Conservation (phyloP, 352 stramenopile genomes). For the Globisporangium canariense region DNA sequence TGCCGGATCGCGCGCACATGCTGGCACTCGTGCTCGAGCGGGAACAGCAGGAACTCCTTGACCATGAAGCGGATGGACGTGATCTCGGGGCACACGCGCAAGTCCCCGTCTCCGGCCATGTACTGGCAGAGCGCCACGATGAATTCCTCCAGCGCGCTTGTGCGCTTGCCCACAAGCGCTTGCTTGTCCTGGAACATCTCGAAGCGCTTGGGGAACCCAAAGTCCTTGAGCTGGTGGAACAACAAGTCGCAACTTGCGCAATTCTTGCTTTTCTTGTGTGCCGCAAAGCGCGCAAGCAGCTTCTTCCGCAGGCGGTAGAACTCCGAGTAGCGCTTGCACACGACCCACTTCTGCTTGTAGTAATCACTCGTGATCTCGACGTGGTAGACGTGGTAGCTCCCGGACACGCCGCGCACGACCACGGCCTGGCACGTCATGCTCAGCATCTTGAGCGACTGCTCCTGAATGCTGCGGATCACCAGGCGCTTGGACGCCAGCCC, state of each 20-base stretch:
- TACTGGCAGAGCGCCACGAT: slow-evolving; percentile 74
- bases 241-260: slow-evolving; percentile 56
- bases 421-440: slow-evolving; percentile 68
- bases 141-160: slow-evolving; percentile 71
- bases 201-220: slow-evolving; percentile 69
- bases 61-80: slow-evolving; percentile 57
- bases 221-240: slow-evolving; percentile 59
- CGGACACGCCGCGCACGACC: slow-evolving; percentile 67
- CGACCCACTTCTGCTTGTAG: slow-evolving; percentile 88
- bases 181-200: slow-evolving; percentile 72
- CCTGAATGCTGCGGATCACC: slow-evolving; percentile 68
- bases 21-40: slow-evolving; percentile 75
- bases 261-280: slow-evolving; percentile 50
- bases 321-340: slow-evolving; percentile 87
- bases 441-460: slow-evolving; percentile 79
- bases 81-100: slow-evolving; percentile 66
- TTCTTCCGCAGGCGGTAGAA: slow-evolving; percentile 81
- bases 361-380: slow-evolving; percentile 85
- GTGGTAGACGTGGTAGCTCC: slow-evolving; percentile 84
- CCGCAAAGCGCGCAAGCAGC: slow-evolving; percentile 49
- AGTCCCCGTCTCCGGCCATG: slow-evolving; percentile 40
- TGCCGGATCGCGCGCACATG: slow-evolving; percentile 77
- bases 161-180: slow-evolving; percentile 58
- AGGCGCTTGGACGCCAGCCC: slow-evolving; percentile 60
- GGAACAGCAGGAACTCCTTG: slow-evolving; percentile 86